phyloP scores from a whole-genome alignment of 805 yeast genomes.

The Osmozyma mogii region DNA sequence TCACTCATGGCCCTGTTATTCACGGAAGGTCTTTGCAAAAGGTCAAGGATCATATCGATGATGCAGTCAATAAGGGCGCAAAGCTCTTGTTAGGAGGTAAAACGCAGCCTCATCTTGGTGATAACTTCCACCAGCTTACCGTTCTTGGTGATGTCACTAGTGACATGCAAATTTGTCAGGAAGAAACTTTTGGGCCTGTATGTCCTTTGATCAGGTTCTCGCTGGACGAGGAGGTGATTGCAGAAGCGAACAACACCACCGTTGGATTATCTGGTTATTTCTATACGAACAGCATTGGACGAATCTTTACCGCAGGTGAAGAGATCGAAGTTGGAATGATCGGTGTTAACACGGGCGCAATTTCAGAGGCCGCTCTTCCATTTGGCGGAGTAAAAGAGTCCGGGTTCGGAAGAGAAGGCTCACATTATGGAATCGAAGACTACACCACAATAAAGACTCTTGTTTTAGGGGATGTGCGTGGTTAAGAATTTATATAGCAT shows the following conservation, averaged over 20 bases:
- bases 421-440: slow-evolving; percentile 68
- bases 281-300: slow-evolving; percentile 47
- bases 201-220: slow-evolving; percentile 62
- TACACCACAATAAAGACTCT: slow-evolving; percentile 59
- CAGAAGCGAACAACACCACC: slow-evolving; percentile 55
- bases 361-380: slow-evolving; percentile 62
- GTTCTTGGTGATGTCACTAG: slow-evolving; percentile 52
- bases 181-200: slow-evolving; percentile 79
- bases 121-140: slow-evolving; percentile 61
- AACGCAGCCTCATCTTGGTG: slow-evolving; percentile 47
- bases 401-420: slow-evolving; percentile 79
- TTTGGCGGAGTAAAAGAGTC: slow-evolving; percentile 76
- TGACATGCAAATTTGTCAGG: slow-evolving; percentile 49
- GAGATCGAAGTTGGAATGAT: slow-evolving; percentile 73
- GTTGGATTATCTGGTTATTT: slow-evolving; percentile 78
- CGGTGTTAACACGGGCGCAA: slow-evolving; percentile 69
- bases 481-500: background rate
- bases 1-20: slow-evolving; percentile 73
- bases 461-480: slow-evolving; percentile 38
- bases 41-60: slow-evolving; percentile 54
- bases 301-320: slow-evolving; percentile 57
- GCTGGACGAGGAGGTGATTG: slow-evolving; percentile 56
- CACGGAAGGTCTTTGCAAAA: slow-evolving; percentile 54
- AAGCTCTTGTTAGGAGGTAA: slow-evolving; percentile 54
- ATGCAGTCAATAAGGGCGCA: slow-evolving; percentile 65